Evolutionary conservation across 192 early-diverging fungal genomes (phyloP).

Genomic region (Piromyces finnis): DNA sequence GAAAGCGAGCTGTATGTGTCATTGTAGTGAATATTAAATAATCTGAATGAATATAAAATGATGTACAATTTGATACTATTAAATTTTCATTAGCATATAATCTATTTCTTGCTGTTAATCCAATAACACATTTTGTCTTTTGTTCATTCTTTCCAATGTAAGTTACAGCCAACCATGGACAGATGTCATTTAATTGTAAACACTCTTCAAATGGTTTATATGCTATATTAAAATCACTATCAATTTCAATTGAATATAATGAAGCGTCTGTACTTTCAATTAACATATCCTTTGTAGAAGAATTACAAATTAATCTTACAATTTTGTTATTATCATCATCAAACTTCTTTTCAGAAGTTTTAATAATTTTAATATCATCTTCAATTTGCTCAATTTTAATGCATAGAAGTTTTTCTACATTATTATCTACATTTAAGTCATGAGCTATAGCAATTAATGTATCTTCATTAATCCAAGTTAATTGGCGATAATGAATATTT

Average conservation of each 20-base stretch:
- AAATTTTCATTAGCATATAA: slow-evolving; percentile 58
- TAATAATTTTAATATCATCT: slow-evolving; percentile 1
- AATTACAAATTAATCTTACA: slow-evolving; percentile 14
- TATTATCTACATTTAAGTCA: slow-evolving; percentile 14
- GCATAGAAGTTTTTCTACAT: slow-evolving; percentile 15
- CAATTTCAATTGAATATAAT: slow-evolving; percentile 11
- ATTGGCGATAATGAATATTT: slow-evolving; percentile 29
- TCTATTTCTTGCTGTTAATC: slow-evolving; percentile 57
- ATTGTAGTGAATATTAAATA: slow-evolving; percentile 75
- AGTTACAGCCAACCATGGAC: slow-evolving; percentile 30
- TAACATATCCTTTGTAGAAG: slow-evolving; percentile 11
- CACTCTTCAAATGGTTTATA: slow-evolving; percentile 11
- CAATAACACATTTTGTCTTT: slow-evolving; percentile 25
- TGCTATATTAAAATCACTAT: slow-evolving; percentile 5
- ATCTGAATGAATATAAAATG: slow-evolving; percentile 64
- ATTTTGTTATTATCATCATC: background rate
- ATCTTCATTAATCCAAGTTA: slow-evolving; percentile 35
- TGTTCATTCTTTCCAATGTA: slow-evolving; percentile 5
- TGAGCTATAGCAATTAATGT: slow-evolving; percentile 26
- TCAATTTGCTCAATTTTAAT: slow-evolving; percentile 14
- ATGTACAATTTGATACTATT: slow-evolving; percentile 61
- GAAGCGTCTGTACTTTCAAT: slow-evolving; percentile 15
- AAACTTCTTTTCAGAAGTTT: slow-evolving; percentile 5
- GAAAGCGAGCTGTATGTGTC: slow-evolving; percentile 57
- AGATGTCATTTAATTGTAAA: slow-evolving; percentile 13